Percentiles rank a stretch among this genome's conserved stretches.
These are phyloP conservation scores for Pilatotrama ljubarskyi DNA, from an alignment of 768 basidiomycete genomes.

Conservation along the genomic window DNA sequence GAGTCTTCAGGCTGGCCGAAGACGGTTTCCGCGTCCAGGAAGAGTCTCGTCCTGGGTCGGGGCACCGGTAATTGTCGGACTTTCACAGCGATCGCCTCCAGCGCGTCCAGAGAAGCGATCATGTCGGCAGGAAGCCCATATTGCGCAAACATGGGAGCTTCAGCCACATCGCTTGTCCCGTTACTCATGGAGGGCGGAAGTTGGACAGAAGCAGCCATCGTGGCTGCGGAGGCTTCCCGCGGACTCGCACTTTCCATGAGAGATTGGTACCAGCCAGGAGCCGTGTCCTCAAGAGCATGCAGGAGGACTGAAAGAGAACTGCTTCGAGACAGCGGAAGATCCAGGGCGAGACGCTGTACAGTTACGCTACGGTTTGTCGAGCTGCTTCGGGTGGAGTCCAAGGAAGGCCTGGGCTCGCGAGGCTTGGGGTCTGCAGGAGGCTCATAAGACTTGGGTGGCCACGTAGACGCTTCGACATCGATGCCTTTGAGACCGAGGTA, in stretches of 20 bases:
- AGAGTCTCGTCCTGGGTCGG: not conserved
- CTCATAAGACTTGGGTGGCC: not conserved
- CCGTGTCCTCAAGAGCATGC: constrained; percentile 15
- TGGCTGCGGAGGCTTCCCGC: not conserved
- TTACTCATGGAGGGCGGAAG: not conserved
- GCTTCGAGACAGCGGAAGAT: constrained; percentile 13
- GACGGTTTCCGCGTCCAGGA: not conserved
- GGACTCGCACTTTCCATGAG: constrained; percentile 17
- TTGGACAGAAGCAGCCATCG: not conserved
- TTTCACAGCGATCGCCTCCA: constrained; percentile 1
- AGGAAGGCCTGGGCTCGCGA: not conserved
- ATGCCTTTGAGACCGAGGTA: not conserved
- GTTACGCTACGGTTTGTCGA: constrained; percentile 11
- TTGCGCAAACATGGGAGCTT: not conserved
- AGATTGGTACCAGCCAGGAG: constrained; percentile 21
- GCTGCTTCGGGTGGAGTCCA: not conserved
- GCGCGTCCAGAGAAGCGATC: constrained; percentile 6
- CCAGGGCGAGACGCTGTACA: constrained; percentile 15
- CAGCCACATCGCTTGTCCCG: not conserved
- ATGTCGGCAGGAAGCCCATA: not conserved
- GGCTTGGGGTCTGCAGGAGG: not conserved
- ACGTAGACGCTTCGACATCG: not conserved
- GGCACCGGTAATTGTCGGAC: constrained; percentile 1
- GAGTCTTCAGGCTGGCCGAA: not conserved
- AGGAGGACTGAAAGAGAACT: constrained; percentile 14